Percentiles rank a stretch among this genome's conserved stretches.
Evolutionary conservation across 2,329 filamentous ascomycete species (phyloP).

Genomic region (Microcyclosporella mali): DNA sequence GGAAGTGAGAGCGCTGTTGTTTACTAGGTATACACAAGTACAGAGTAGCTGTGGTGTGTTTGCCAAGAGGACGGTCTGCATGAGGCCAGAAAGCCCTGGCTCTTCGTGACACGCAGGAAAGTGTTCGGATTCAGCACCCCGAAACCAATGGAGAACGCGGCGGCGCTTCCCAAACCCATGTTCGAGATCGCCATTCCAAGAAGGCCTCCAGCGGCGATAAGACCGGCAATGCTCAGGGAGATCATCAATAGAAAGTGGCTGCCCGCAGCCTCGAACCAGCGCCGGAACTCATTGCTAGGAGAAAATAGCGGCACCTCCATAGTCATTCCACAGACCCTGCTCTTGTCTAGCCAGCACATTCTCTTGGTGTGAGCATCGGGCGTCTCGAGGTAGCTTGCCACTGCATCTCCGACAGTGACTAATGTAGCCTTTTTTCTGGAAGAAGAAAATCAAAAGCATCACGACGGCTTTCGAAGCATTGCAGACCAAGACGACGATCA

Average conservation of each 20-base stretch:
- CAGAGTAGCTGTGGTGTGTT: slow-evolving; percentile 11
- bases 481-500: slow-evolving; percentile 11
- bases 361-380: slow-evolving; percentile 13
- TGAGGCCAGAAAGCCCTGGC: neutral
- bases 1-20: slow-evolving; percentile 11
- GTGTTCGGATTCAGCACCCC: too few species aligned
- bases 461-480: slow-evolving; percentile 9
- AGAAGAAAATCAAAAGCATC: slow-evolving; percentile 11
- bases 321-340: too few species aligned
- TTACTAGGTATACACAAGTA: slow-evolving; percentile 9
- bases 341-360: too few species aligned
- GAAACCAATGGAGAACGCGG: too few species aligned
- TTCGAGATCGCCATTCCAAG: too few species aligned
- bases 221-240: too few species aligned
- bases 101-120: slow-evolving; percentile 2
- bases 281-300: too few species aligned
- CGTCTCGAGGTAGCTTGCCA: slow-evolving; percentile 15
- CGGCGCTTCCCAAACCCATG: too few species aligned
- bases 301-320: too few species aligned
- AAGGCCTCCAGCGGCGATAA: too few species aligned
- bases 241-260: too few species aligned
- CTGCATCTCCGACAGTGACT: slow-evolving; percentile 19
- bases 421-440: slow-evolving; percentile 9
- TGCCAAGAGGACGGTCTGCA: slow-evolving; percentile 1
- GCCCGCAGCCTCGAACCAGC: too few species aligned